These are phyloP conservation scores for Fraxinus greggii DNA, from an alignment of 305 asterid genomes.

Conservation along the genomic window DNA sequence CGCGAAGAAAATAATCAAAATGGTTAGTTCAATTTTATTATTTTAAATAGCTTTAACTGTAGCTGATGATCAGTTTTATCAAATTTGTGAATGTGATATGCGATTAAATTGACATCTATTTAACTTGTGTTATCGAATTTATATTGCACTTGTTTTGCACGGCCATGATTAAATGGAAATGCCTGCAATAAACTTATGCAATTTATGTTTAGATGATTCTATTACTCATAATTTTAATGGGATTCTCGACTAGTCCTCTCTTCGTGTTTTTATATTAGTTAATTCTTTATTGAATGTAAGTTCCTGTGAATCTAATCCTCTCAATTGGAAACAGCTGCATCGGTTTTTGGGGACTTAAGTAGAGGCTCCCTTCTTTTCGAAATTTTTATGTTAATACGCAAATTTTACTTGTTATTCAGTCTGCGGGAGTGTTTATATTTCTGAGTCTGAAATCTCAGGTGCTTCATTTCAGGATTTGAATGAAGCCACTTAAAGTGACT, in stretches of 20 bases:
- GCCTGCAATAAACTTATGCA: constrained; percentile 18
- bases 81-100: background rate
- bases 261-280: background rate
- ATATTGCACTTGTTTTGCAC: constrained; percentile 4
- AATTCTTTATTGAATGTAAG: background rate
- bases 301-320: background rate
- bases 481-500: background rate
- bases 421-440: background rate
- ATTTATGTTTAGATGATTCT: background rate
- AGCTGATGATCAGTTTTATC: background rate
- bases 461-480: background rate
- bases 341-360: background rate
- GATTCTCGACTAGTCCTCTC: background rate
- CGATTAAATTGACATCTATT: background rate
- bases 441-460: background rate
- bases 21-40: constrained; percentile 40
- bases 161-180: constrained; percentile 21
- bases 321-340: background rate
- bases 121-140: background rate
- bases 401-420: background rate
- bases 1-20: constrained; percentile 29
- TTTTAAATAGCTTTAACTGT: background rate
- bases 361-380: background rate
- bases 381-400: background rate
- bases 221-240: constrained; percentile 2